These are phyloP conservation scores for Naganishia sp. DNA, from an alignment of 1,284 basidiomycete genomes.

Conservation along the genomic window DNA sequence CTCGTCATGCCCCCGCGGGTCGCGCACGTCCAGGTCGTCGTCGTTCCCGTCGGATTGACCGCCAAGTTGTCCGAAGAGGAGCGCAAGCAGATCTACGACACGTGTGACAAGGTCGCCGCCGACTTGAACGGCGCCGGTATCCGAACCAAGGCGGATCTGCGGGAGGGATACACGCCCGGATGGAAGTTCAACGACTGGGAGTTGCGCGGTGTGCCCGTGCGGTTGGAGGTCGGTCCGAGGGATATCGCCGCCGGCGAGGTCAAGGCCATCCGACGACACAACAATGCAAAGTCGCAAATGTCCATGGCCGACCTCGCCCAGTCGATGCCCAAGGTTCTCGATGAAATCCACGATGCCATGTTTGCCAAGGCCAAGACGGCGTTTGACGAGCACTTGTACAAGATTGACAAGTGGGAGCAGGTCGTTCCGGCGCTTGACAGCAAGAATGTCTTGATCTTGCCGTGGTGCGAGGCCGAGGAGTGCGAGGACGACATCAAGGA, in stretches of 20 bases:
- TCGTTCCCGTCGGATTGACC: slow-evolving; percentile 91
- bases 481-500: slow-evolving; percentile 99
- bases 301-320: slow-evolving; percentile 65
- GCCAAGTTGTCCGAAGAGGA: slow-evolving; percentile 69
- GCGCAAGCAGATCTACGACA: slow-evolving; percentile 70
- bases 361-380: slow-evolving; percentile 73
- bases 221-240: slow-evolving; percentile 93
- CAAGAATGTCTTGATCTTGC: slow-evolving; percentile 85
- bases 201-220: slow-evolving; percentile 94
- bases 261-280: slow-evolving; percentile 85
- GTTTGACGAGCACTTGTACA: slow-evolving; percentile 73
- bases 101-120: slow-evolving; percentile 72
- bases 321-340: slow-evolving; percentile 68
- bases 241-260: slow-evolving; percentile 84
- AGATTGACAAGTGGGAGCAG: slow-evolving; percentile 84
- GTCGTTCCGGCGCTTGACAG: slow-evolving; percentile 86
- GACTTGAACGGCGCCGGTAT: slow-evolving; percentile 72
- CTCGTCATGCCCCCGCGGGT: slow-evolving; percentile 93
- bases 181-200: slow-evolving; percentile 99
- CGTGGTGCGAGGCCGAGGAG: slow-evolving; percentile 92
- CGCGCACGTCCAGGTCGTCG: slow-evolving; percentile 84
- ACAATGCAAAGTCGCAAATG: slow-evolving; percentile 73
- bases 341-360: slow-evolving; percentile 88
- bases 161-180: slow-evolving; percentile 95
- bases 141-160: slow-evolving; percentile 83